Evolutionary conservation across 2,329 filamentous ascomycete species (phyloP).

Genomic region (Diaporthe sp.): DNA sequence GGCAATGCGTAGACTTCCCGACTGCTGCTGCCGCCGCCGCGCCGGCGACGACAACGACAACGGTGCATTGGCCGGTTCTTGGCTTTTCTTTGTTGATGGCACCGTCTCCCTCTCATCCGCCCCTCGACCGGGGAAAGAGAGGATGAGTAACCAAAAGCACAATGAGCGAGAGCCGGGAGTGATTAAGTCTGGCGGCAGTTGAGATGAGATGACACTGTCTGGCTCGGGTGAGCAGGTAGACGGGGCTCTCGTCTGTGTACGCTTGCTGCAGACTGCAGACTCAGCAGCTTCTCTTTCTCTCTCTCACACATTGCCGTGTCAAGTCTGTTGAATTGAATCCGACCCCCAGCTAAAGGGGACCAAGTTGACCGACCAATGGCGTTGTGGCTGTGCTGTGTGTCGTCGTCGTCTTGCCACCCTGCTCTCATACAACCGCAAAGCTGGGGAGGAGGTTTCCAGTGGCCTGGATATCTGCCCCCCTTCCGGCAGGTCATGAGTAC

Average conservation of each 20-base stretch:
- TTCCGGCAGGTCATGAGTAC: neutral
- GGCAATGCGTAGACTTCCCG: neutral
- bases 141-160: neutral
- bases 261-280: neutral
- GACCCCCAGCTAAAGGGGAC: too few species aligned
- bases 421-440: neutral
- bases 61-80: neutral
- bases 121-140: neutral
- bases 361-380: neutral
- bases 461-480: neutral
- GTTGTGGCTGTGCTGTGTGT: neutral
- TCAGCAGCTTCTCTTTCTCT: neutral
- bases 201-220: neutral
- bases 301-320: neutral
- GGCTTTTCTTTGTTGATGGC: too few species aligned
- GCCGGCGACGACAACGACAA: neutral
- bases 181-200: neutral
- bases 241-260: neutral
- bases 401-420: neutral
- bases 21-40: neutral
- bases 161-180: neutral
- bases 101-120: neutral
- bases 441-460: neutral
- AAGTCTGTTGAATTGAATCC: too few species aligned
- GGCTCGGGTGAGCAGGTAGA: too few species aligned